Base-by-base conservation (phyloP, 345 rosid genomes). In the Dipteronia dyeriana region DNA sequence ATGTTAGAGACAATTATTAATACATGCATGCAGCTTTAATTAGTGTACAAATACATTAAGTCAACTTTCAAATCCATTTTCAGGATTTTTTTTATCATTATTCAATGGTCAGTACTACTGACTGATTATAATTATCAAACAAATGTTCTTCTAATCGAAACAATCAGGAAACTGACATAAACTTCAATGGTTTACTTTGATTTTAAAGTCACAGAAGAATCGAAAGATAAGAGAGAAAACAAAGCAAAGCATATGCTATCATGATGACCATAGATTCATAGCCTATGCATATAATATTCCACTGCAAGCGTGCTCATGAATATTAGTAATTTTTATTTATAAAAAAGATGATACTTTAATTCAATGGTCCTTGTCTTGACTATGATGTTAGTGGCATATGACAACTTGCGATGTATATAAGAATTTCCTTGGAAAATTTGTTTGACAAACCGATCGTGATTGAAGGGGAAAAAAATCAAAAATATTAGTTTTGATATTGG, bases 401-500 rank as follows among this genome's bases (percentile, higher is more conserved):
- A 45, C 57, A 68, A 45, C n/a, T 5, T 19, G n/a, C 1, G 31
- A 31, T 34, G 38, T 34, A 34, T 0, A 34, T 34, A 56, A 5
- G 20, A 5, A 45, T 1, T 38, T 66, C 39, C 20, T 66, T 38
- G 23, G 9, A 13, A 12, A 20, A 16, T 31, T 56, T 22, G 57
- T 70, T 53, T 53, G 62, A 26, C 57, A 49, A n/a, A 26, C 63
- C 4, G 31, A 70, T 34, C 74, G 74, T 51, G 74, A 70, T 70
- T 70, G 74, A 53, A 70, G 74, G 23, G 61, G 23, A 7, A 56
- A 56, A 56, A 53, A 53, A 53, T 14, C n/a, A n/a, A n/a, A n/a
- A 53, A 56, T 19, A n/a, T 56, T 56, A 0, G 61, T 56, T 56
- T 7, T 56, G 61, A 56, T 56, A 20, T 56, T 56, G 23, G 23